Percentiles rank a stretch among this genome's conserved stretches.
phyloP scores from a whole-genome alignment of 179 eudicot species.

The Patellifolia procumbens region DNA sequence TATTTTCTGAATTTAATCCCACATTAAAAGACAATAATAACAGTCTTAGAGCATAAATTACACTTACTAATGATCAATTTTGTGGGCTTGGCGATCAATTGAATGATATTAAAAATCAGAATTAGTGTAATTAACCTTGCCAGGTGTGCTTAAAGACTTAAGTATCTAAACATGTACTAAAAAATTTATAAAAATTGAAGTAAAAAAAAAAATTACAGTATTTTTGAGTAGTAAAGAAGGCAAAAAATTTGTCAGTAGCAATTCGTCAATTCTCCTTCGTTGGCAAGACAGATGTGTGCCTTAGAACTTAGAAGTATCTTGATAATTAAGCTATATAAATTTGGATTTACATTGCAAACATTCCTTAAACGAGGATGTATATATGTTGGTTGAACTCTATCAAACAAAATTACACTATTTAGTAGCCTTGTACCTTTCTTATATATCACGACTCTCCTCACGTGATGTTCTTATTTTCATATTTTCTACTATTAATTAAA shows the following conservation, averaged over 20 bases:
- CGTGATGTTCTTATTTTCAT: slow-evolving; percentile 26
- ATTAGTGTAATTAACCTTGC: neutral
- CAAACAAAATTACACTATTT: slow-evolving; percentile 16
- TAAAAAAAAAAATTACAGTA: neutral
- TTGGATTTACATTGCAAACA: slow-evolving; percentile 26
- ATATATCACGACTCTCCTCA: slow-evolving; percentile 34
- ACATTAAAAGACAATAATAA: too few relatives aligned
- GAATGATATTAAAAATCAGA: too few relatives aligned
- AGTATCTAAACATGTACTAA: too few relatives aligned
- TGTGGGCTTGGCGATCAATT: too few relatives aligned
- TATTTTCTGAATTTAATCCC: too few relatives aligned
- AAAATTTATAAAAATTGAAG: neutral
- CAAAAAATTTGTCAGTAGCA: slow-evolving; percentile 9
- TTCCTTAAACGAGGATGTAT: slow-evolving; percentile 14
- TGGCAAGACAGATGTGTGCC: slow-evolving; percentile 8
- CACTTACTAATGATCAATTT: too few relatives aligned
- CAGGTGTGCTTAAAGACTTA: neutral
- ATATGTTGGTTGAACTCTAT: neutral
- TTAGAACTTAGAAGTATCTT: slow-evolving; percentile 6
- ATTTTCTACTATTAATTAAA: neutral
- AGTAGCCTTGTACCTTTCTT: slow-evolving; percentile 25
- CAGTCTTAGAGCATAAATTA: too few relatives aligned
- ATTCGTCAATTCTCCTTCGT: slow-evolving; percentile 12
- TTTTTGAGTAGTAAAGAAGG: neutral
- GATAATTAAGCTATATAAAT: neutral